Conservation (phyloP, 352 stramenopile genomes). For the Pythium folliculosum region DNA sequence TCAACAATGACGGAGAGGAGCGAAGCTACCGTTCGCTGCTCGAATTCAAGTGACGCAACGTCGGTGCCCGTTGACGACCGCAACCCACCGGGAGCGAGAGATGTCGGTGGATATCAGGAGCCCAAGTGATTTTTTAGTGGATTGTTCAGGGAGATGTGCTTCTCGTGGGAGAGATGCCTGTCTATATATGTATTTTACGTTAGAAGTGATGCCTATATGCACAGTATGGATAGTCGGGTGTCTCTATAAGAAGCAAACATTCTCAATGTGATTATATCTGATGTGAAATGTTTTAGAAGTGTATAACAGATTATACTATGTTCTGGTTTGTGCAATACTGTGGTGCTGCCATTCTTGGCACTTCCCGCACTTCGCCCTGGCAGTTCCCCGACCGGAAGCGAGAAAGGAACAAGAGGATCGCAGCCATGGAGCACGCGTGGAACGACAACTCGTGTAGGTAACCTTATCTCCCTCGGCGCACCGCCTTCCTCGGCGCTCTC, state of each 20-base stretch:
- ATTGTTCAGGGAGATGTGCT: constrained; percentile 5
- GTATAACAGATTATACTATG: not conserved
- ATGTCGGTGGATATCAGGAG: not conserved
- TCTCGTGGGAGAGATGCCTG: not conserved
- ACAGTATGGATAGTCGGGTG: too few relatives aligned
- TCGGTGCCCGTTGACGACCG: not conserved
- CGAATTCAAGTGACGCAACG: not conserved
- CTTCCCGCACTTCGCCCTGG: not conserved
- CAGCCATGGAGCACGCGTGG: constrained; percentile 63
- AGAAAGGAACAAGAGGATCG: not conserved
- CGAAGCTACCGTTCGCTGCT: not conserved
- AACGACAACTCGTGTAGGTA: constrained; percentile 78
- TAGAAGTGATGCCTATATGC: too few relatives aligned
- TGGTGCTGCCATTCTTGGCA: constrained; percentile 4
- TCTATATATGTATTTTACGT: not conserved
- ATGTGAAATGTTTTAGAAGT: too few relatives aligned
- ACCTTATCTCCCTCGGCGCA: too few relatives aligned
- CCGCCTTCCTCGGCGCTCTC: not conserved
- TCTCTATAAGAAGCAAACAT: too few relatives aligned
- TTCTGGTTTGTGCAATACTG: constrained; percentile 12
- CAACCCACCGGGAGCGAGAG: constrained; percentile 10
- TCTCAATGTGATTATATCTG: too few relatives aligned
- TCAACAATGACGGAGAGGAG: not conserved
- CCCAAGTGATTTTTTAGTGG: constrained; percentile 17
- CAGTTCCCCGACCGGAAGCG: not conserved